Evolutionary conservation across 345 rosid genomes (phyloP), one percentile per base, ranked within the genome.

Genomic region (Hibiscus tridactylites): DNA sequence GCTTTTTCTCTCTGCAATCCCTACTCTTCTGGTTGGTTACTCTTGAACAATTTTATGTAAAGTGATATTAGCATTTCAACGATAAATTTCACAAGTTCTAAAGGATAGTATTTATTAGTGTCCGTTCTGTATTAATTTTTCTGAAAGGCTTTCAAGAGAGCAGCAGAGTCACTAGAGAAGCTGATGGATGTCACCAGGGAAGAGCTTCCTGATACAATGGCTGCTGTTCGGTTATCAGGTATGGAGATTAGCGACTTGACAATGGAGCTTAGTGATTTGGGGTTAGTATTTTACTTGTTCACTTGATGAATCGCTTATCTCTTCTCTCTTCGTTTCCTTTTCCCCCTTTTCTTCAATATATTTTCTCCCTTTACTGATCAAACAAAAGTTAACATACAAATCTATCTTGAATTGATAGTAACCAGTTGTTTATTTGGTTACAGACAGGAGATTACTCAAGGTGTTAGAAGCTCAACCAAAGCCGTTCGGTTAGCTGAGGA

Each of bases 161-260:
- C 97, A 33, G 96, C 96, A 0, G 97, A 93, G 70, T 93, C 98
- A 0, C 73, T 90, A 52, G 94, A 87, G 77, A 88, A 91, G 84
- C 86, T 93, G 72, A 74, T 91, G 87, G 97, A 93, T 87, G 88
- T 80, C 19, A 81, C 91, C 0, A 87, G 95, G 85, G 96, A 90
- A 72, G 98, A 90, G 83, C 87, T 93, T 69, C 97, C 98, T 1
- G 91, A 84, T 77, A 93, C 96, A 59, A 91, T 93, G 98, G 97
- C 95, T 62, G 97, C 97, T 24, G 69, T 93, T 62, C 86, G 97
- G 2, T 81, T 93, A 73, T 90, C 98, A 0, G 97, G 98, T 65
- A 93, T 93, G 97, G 98, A 93, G 88, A 93, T 93, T 44, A 88
- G 91, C 75, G 97, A 91, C 84, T 84, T 93, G 31, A 91, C 96